These are phyloP conservation scores for Eremothecium sinecaudum DNA, from an alignment of 1,139 yeast genomes.

Conservation along the genomic window DNA sequence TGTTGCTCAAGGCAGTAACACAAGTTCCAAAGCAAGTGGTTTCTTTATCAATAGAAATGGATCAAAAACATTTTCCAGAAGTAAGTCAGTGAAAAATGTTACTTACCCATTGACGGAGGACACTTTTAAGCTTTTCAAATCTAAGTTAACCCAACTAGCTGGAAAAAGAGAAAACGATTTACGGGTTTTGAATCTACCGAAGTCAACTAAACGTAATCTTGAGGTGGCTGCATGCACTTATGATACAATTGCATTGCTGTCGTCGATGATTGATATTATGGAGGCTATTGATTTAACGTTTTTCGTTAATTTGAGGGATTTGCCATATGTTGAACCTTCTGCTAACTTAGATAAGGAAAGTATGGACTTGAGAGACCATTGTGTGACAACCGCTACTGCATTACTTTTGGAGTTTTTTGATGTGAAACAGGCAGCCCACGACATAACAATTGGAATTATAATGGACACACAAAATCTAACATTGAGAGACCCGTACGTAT, in stretches of 20 bases:
- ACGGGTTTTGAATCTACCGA: constrained; percentile 9
- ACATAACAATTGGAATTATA: constrained; percentile 48
- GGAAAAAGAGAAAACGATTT: constrained; percentile 4
- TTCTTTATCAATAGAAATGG: constrained; percentile 10
- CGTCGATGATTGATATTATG: constrained; percentile 18
- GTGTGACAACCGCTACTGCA: constrained; percentile 22
- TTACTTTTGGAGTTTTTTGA: constrained; percentile 66
- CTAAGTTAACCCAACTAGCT: constrained; percentile 14
- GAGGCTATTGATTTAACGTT: constrained; percentile 28
- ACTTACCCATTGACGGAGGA: constrained; percentile 23
- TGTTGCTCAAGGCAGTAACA: constrained; percentile 6
- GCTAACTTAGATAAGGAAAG: constrained; percentile 22
- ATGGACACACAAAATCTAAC: constrained; percentile 66
- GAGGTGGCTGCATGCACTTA: constrained; percentile 29
- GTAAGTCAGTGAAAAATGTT: constrained; percentile 15
- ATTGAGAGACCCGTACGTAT: constrained; percentile 63
- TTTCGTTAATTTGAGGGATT: constrained; percentile 19
- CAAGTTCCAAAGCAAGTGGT: constrained; percentile 6
- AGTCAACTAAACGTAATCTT: constrained; percentile 18
- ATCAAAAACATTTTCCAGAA: constrained; percentile 16
- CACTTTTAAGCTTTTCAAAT: constrained; percentile 21
- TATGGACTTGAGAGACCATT: constrained; percentile 26
- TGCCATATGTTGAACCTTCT: constrained; percentile 4
- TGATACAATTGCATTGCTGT: constrained; percentile 20
- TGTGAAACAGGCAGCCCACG: constrained; percentile 65